A percentile compares a stretch with the other conserved stretches of the same genome.
Conservation (phyloP, 139 green algal genomes). For the Chlorella sp. region DNA sequence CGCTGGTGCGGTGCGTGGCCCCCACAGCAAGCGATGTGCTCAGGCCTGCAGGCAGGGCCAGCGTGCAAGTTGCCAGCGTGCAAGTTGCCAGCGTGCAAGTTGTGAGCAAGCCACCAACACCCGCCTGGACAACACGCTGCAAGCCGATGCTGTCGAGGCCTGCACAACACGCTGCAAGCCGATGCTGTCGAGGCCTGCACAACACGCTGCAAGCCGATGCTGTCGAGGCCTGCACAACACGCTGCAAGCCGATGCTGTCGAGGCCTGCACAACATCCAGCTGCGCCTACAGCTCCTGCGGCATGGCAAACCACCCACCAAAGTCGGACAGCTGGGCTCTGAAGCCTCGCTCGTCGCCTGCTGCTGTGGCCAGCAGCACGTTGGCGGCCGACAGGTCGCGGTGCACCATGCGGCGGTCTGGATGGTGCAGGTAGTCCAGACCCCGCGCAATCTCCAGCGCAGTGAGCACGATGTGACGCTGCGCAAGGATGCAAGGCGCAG, state of each 20-base stretch:
- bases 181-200: too few relatives aligned
- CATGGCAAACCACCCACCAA: slow-evolving; percentile 15
- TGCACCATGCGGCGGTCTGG: slow-evolving; percentile 34
- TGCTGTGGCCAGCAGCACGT: slow-evolving; percentile 31
- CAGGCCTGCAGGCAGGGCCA: slow-evolving; percentile 19
- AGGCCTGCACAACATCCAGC: neutral
- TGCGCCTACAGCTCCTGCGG: neutral
- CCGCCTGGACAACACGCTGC: too few relatives aligned
- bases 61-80: too few relatives aligned
- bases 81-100: too few relatives aligned
- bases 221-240: neutral
- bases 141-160: too few relatives aligned
- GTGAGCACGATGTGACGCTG: slow-evolving; percentile 21
- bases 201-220: neutral
- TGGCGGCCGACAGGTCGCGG: slow-evolving; percentile 33
- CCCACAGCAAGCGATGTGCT: slow-evolving; percentile 2
- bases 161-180: too few relatives aligned
- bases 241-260: neutral
- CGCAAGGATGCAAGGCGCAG: neutral
- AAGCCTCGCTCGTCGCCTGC: slow-evolving; percentile 20
- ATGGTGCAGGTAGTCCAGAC: slow-evolving; percentile 31
- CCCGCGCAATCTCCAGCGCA: slow-evolving; percentile 27
- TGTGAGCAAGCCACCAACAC: too few relatives aligned
- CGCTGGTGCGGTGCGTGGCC: slow-evolving; percentile 24
- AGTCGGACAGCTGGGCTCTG: slow-evolving; percentile 30